Percentiles rank a stretch among this genome's conserved stretches.
Conservation (phyloP, 2,329 filamentous ascomycete species). For the Zymoseptoria passerinii region DNA sequence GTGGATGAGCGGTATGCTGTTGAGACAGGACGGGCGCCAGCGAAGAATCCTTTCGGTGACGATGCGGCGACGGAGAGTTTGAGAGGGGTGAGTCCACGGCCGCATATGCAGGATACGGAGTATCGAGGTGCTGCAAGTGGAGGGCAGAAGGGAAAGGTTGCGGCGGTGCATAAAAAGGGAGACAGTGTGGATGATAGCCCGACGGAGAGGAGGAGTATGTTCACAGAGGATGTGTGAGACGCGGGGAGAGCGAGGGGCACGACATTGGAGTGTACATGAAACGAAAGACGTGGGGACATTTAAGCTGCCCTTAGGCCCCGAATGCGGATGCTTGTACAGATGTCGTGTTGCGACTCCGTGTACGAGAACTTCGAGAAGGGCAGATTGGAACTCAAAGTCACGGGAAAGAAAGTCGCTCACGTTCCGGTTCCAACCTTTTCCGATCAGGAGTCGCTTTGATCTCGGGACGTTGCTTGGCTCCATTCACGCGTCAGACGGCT, state of each 20-base stretch:
- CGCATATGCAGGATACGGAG: slow-evolving; percentile 46
- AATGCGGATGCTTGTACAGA: no score
- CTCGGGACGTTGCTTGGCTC: no score
- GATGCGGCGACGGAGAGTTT: slow-evolving; percentile 55
- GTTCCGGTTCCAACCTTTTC: no score
- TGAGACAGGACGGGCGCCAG: slow-evolving; percentile 34
- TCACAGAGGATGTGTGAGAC: slow-evolving; percentile 56
- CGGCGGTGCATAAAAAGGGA: slow-evolving; percentile 33
- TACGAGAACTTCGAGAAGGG: no score
- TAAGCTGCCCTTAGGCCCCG: no score
- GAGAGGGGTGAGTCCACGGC: slow-evolving; percentile 67
- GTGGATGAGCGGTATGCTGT: slow-evolving; percentile 40
- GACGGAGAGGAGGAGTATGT: slow-evolving; percentile 61
- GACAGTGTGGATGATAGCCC: slow-evolving; percentile 43
- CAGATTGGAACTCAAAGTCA: no score
- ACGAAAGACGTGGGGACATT: neutral
- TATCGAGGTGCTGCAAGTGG: slow-evolving; percentile 33
- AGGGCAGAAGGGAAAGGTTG: slow-evolving; percentile 7
- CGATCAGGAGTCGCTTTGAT: no score
- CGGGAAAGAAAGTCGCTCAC: no score
- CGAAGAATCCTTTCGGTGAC: slow-evolving; percentile 63
- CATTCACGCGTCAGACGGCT: no score
- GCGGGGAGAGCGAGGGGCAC: neutral
- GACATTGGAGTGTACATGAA: neutral
- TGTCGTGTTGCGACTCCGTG: no score